phyloP scores from a whole-genome alignment of 805 yeast species.

The Priceomyces castillae region DNA sequence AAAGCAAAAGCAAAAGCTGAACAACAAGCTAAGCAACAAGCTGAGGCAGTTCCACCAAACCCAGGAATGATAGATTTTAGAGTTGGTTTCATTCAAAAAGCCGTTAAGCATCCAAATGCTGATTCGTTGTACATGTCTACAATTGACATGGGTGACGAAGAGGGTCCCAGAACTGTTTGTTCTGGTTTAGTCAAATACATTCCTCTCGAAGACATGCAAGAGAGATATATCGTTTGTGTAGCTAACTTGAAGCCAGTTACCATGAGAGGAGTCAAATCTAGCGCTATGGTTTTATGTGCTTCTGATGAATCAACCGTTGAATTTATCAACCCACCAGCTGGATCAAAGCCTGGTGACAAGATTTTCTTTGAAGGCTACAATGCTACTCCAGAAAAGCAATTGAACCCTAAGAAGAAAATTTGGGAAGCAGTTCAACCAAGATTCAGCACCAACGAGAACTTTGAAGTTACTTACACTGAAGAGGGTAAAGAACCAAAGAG shows the following conservation, averaged over 20 bases:
- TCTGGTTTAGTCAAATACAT: conserved; percentile 91
- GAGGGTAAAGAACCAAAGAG: conserved; percentile 72
- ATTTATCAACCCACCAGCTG: conserved; percentile 92
- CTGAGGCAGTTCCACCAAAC: conserved; percentile 61
- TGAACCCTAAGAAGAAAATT: conserved; percentile 97
- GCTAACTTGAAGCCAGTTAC: conserved; percentile 97
- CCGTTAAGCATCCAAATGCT: conserved; percentile 96
- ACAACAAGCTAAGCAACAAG: conserved; percentile 45
- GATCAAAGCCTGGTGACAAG: conserved; percentile 93
- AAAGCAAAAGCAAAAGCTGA: conserved; percentile 61
- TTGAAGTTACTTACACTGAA: conserved; percentile 77
- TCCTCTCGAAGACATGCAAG: conserved; percentile 93
- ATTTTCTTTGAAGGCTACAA: conserved; percentile 90
- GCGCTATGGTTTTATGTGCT: conserved; percentile 96
- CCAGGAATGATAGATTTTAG: conserved; percentile 89
- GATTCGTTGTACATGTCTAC: conserved; percentile 95
- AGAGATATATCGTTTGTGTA: conserved; percentile 83
- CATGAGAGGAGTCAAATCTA: conserved; percentile 95
- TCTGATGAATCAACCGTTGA: conserved; percentile 76
- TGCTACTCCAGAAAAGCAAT: conserved; percentile 83
- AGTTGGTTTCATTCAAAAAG: conserved; percentile 96
- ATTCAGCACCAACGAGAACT: conserved; percentile 73
- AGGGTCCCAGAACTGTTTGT: conserved; percentile 97
- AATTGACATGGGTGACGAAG: conserved; percentile 92
- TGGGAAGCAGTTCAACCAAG: conserved; percentile 95